Evolutionary conservation across 805 yeast genomes (phyloP), one percentile per base, ranked within the genome.

Genomic region (Candida boleticola): DNA sequence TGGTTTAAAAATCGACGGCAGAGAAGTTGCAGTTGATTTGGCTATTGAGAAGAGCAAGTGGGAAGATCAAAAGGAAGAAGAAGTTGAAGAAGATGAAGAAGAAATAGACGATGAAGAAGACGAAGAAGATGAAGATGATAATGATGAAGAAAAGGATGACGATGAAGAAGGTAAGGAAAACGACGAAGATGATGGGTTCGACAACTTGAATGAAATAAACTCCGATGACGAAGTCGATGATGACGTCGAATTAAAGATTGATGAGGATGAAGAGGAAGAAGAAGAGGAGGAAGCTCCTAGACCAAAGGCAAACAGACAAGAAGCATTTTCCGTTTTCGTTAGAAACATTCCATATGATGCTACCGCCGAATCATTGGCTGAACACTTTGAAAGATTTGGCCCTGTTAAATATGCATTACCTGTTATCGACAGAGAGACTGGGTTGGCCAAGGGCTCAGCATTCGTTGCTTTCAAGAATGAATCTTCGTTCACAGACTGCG

Each of bases 271-370:
- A 6, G 65, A 60, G 11, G 62, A 54, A 3, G 62, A 55, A 1
- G 57, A 52, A 20, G 60, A 55, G 36, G 58, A 55, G 21, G 57
- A 52, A 22, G 47, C 44, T 17, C 60, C 61, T 29, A 64, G 56
- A 47, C 65, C 66, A 39, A 69, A 69, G 43, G 59, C 62, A 33
- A 85, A 86, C 61, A 83, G 70, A 59, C 83, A 79, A 58, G 93
- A 85, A 52, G 71, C 76, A 4, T 85, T 56, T 49, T 83, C 96
- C 4, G 64, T 93, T 19, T 93, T 93, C 58, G 87, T 93, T 9
- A 80, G 99, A 58, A 93, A 93, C 57, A 80, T 93, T 27, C 98
- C 99, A 1, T 93, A 92, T 57, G 97, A 89, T 63, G 95, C 97
- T 3, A 89, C 95, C 27, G 77, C 76, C 37, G 97, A 90, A 42